Conservation (phyloP, 495 filamentous ascomycete species). For the Hypoxylon trugodes region DNA sequence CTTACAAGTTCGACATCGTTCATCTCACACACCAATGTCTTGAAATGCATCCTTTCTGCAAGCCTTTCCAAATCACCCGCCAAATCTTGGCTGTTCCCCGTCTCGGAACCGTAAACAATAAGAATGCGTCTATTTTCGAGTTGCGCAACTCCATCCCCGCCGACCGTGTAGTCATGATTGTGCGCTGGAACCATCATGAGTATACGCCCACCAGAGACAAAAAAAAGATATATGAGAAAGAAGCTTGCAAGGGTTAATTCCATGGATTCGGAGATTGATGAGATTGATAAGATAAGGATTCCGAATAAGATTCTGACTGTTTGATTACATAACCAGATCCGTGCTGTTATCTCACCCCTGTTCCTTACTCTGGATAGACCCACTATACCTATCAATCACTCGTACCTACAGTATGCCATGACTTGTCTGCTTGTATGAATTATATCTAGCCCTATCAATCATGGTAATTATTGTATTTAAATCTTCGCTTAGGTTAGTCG, state of each 20-base stretch:
- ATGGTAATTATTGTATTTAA: too few relatives aligned
- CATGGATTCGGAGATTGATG: slow-evolving; percentile 15
- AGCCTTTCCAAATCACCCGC: slow-evolving; percentile 82
- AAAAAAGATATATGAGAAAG: not conserved
- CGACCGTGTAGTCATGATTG: slow-evolving; percentile 4
- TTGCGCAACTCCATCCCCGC: slow-evolving; percentile 9
- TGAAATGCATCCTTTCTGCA: slow-evolving; percentile 78
- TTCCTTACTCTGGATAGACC: too few relatives aligned
- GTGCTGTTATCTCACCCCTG: not conserved
- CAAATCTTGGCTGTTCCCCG: slow-evolving; percentile 88
- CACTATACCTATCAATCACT: too few relatives aligned
- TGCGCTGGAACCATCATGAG: slow-evolving; percentile 32
- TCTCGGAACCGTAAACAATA: slow-evolving; percentile 93
- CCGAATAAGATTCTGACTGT: not conserved
- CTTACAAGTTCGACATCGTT: slow-evolving; percentile 78
- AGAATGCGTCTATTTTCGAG: slow-evolving; percentile 67
- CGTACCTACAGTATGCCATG: too few relatives aligned
- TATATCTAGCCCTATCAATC: too few relatives aligned
- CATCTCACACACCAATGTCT: slow-evolving; percentile 76
- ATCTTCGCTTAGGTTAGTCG: too few relatives aligned
- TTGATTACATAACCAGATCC: not conserved
- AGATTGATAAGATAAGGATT: slow-evolving; percentile 39
- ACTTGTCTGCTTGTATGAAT: too few relatives aligned
- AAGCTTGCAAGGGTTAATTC: slow-evolving; percentile 12
- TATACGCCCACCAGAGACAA: not conserved